phyloP scores from a whole-genome alignment of 2,329 filamentous ascomycete species.

The Arthrobotrys entomopaga region DNA sequence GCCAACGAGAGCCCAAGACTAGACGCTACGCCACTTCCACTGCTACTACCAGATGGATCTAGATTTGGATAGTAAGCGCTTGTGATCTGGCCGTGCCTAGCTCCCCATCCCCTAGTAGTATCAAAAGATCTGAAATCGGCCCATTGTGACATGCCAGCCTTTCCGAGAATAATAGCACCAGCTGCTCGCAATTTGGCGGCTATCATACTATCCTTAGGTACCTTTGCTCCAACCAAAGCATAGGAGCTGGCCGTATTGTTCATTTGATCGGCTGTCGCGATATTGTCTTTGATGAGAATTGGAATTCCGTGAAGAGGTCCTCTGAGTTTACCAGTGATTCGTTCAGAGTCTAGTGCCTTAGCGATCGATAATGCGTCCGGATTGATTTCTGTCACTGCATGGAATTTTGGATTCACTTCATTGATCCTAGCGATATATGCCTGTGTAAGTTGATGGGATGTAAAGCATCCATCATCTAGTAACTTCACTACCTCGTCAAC shows the following conservation, averaged over 20 bases:
- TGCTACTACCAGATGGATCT: slow-evolving; percentile 72
- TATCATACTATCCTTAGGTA: slow-evolving; percentile 69
- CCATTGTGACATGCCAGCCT: slow-evolving; percentile 74
- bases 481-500: slow-evolving; percentile 32
- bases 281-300: slow-evolving; percentile 74
- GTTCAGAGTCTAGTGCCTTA: slow-evolving; percentile 60
- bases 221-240: slow-evolving; percentile 70
- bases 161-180: slow-evolving; percentile 74
- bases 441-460: slow-evolving; percentile 33
- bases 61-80: slow-evolving; percentile 72
- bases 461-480: slow-evolving; percentile 29
- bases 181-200: slow-evolving; percentile 70
- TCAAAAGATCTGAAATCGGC: slow-evolving; percentile 71
- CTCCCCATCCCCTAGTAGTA: slow-evolving; percentile 72
- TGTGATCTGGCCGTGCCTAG: slow-evolving; percentile 71
- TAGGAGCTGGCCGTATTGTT: slow-evolving; percentile 74
- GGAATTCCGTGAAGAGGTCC: slow-evolving; percentile 72
- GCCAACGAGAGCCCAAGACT: slow-evolving; percentile 71
- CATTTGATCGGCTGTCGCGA: slow-evolving; percentile 72
- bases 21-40: slow-evolving; percentile 71
- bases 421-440: slow-evolving; percentile 61
- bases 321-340: slow-evolving; percentile 53
- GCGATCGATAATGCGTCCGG: slow-evolving; percentile 63
- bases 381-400: slow-evolving; percentile 62
- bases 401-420: slow-evolving; percentile 61